Base-by-base conservation (phyloP, 495 filamentous ascomycete species). In the Hypomontagnella submonticulosa region DNA sequence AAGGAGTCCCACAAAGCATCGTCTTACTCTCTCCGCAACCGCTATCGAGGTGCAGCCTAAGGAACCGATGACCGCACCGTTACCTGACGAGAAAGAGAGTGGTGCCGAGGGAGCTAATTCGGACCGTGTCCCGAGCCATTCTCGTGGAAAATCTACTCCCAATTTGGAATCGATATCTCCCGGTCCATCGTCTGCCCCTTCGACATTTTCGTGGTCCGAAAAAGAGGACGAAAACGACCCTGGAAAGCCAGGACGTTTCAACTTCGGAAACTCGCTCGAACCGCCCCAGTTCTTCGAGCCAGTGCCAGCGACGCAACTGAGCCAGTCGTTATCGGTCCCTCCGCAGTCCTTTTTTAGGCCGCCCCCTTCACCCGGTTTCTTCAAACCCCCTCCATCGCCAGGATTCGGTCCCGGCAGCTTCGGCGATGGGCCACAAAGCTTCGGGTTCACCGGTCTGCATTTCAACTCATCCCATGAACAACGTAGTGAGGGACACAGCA, bases 121-220 rank as follows among this genome's bases (percentile, higher is more conserved):
- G 9, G 73, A 79, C 37, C 66, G 69, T 47, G 75, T 69, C 38
- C 71, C 73, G 4, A 73, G 62, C 16, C 79, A 76, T 69, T 70
- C 70, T 13, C 75, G 74, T 42, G 76, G 74, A 4, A 80, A 75
- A 49, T 78, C 76, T 41, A 81, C 71, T 1, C 74, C 78, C 6
- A 78, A 75, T 48, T 61, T 76, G 11, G 83, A 81, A 50, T 72
- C 75, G 34, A 80, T 82, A 16, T 83, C 82, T 2, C 83, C 85
- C 0, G 85, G 85, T 0, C 85, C 85, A 1, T 85, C 84, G 11
- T 87, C 85, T 12, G 85, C 85, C 0, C 85, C 85, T 2, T 82
- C 81, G 1, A 82, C 72, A 53, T 81, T 83, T 48, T 80, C 80
- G 4, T 84, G 81, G 81, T 70, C 76, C 4, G 81, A 79, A 61